Base-by-base conservation (phyloP, 75 land plant genomes). In the Sequoiadendron giganteum region DNA sequence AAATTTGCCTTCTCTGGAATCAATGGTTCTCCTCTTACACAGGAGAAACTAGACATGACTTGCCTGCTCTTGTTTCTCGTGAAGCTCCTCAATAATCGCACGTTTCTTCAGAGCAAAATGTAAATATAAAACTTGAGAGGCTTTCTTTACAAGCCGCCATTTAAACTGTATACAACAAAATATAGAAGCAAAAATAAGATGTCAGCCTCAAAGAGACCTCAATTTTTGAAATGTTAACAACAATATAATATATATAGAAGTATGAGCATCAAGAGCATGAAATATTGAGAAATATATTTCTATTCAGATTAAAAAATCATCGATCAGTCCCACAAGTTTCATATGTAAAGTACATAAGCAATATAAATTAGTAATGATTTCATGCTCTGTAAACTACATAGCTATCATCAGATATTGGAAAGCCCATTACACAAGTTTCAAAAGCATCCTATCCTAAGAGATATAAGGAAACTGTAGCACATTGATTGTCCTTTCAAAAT, bases 41-140 rank as follows among this genome's bases (percentile, higher is more conserved):
- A 28, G 13, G 4, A 47, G 34, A n/a, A 82, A 82, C 28, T 5
- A 19, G 34, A 82, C 4, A 82, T 25, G 58, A 36, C 86, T 85
- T 75, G 94, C 98, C 96, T 98, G 98, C 88, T 96, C 99, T 77
- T 98, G 99, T 89, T 94, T 98, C 91, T 98, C 99, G 34, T 96
- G 95, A 47, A 98, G 87, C 90, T 98, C 99, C 88, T 96, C 97
- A 86, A 98, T 88, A 78, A 98, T 78, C 58, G 91, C 94, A 13
- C 99, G 94, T 85, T 90, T 93, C 88, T 96, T 98, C 88, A 98
- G 82, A 25, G 95, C 92, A 87, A 95, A 93, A 87, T 98, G 99
- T 58, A 98, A 90, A 85, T 91, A 94, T 18, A 96, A 86, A n/a
- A 96, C 98, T 87, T 98, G 98, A 2, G 97, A 77, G 55, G 98